Percentiles rank a stretch among this genome's conserved stretches.
Evolutionary conservation across 2,329 filamentous ascomycete genomes (phyloP).

Genomic region (Aspergillus sp.): DNA sequence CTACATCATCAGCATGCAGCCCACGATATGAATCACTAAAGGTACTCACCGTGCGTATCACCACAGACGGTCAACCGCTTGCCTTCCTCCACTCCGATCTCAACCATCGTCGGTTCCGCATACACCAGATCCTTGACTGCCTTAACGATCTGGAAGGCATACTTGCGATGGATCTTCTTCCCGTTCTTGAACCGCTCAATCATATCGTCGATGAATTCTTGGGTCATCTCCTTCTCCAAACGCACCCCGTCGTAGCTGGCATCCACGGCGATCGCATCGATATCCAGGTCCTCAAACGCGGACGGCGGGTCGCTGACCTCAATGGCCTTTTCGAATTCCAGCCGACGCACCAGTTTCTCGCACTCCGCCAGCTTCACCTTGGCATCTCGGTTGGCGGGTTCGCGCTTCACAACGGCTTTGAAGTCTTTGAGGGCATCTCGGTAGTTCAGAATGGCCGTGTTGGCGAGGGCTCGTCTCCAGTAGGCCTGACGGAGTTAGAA

Average conservation of each 20-base stretch:
- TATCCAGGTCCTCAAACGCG: slow-evolving; percentile 82
- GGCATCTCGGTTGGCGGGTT: slow-evolving; percentile 84
- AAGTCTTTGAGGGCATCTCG: slow-evolving; percentile 90
- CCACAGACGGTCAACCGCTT: slow-evolving; percentile 89
- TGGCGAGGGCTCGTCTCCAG: slow-evolving; percentile 87
- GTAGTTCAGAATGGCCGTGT: slow-evolving; percentile 85
- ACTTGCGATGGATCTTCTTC: slow-evolving; percentile 94
- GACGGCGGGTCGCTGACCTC: slow-evolving; percentile 91
- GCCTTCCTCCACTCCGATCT: slow-evolving; percentile 76
- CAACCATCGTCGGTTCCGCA: slow-evolving; percentile 94
- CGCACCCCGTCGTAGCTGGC: slow-evolving; percentile 79
- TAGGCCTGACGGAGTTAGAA: slow-evolving; percentile 64
- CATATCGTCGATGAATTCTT: slow-evolving; percentile 98
- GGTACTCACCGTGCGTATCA: slow-evolving; percentile 78
- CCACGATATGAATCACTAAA: background rate
- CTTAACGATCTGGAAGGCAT: slow-evolving; percentile 93
- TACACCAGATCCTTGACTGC: slow-evolving; percentile 87
- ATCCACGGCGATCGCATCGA: slow-evolving; percentile 82
- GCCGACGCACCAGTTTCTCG: slow-evolving; percentile 87
- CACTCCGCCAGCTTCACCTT: slow-evolving; percentile 89
- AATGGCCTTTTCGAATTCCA: slow-evolving; percentile 92
- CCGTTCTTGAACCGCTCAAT: slow-evolving; percentile 91
- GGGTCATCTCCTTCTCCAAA: slow-evolving; percentile 80
- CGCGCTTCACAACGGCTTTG: slow-evolving; percentile 82
- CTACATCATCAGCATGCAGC: slow-evolving; percentile 41